Conservation (phyloP, 2,329 filamentous ascomycete genomes). For the Chaetoscypha palmicola region DNA sequence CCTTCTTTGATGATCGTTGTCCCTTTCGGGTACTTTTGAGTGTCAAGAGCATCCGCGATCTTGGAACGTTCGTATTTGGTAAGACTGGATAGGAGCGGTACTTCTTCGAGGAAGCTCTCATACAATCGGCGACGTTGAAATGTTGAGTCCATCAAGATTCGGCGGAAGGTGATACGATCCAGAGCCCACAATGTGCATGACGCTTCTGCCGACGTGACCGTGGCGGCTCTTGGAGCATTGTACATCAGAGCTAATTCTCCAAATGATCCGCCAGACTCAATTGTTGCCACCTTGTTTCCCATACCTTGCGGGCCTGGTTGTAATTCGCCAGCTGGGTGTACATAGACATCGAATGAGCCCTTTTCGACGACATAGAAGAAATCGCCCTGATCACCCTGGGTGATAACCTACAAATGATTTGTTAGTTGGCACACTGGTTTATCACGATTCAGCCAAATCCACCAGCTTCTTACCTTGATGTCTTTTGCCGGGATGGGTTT, state of each 20-base stretch:
- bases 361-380: conserved; percentile 97
- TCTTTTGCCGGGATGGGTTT: conserved; percentile 92
- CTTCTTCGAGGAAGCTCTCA: conserved; percentile 92
- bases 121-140: conserved; percentile 96
- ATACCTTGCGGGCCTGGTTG: conserved; percentile 77
- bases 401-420: conserved; percentile 62
- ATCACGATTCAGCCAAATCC: neutral
- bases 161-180: conserved; percentile 92
- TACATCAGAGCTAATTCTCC: conserved; percentile 98
- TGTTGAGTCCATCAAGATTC: conserved; percentile 96
- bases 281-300: conserved; percentile 73
- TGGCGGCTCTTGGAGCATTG: conserved; percentile 92
- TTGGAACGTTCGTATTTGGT: conserved; percentile 93
- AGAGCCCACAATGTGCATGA: conserved; percentile 85
- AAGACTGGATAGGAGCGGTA: conserved; percentile 73
- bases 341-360: conserved; percentile 84
- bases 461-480: conserved; percentile 48
- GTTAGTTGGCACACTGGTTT: neutral
- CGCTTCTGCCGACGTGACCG: conserved; percentile 75
- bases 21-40: conserved; percentile 73
- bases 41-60: conserved; percentile 93
- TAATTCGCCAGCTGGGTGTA: conserved; percentile 69
- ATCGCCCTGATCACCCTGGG: conserved; percentile 90
- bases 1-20: conserved; percentile 86
- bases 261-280: conserved; percentile 81